Evolutionary conservation across 1,139 yeast genomes (phyloP).

Genomic region (Diutina ranongensis): DNA sequence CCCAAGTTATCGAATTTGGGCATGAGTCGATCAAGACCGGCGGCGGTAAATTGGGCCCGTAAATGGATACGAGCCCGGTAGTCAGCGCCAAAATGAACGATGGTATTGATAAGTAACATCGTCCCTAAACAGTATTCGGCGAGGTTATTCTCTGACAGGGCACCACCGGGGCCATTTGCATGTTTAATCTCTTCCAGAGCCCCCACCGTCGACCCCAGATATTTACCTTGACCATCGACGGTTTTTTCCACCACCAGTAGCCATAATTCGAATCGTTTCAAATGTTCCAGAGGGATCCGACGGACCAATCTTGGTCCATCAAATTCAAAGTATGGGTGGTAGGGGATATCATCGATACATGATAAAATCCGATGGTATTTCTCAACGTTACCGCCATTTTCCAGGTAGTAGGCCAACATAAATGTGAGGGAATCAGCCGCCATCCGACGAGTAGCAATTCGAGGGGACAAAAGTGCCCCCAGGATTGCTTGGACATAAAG

Average conservation of each 20-base stretch:
- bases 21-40: slow-evolving; percentile 61
- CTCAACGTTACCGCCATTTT: slow-evolving; percentile 17
- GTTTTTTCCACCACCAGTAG: slow-evolving; percentile 59
- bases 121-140: slow-evolving; percentile 75
- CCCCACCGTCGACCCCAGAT: slow-evolving; percentile 80
- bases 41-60: slow-evolving; percentile 65
- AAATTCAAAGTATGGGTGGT: slow-evolving; percentile 47
- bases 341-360: slow-evolving; percentile 52
- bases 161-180: neutral
- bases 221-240: slow-evolving; percentile 75
- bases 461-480: slow-evolving; percentile 40
- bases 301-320: slow-evolving; percentile 12
- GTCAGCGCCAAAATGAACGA: slow-evolving; percentile 57
- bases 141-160: slow-evolving; percentile 14
- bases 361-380: slow-evolving; percentile 54
- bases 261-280: slow-evolving; percentile 79
- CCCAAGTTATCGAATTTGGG: slow-evolving; percentile 50
- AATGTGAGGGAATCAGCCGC: slow-evolving; percentile 66
- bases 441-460: slow-evolving; percentile 63
- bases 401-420: slow-evolving; percentile 31
- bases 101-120: slow-evolving; percentile 61
- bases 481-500: slow-evolving; percentile 31
- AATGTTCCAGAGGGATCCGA: slow-evolving; percentile 26
- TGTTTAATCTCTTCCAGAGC: slow-evolving; percentile 67
- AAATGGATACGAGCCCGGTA: slow-evolving; percentile 60